Base-by-base conservation (phyloP, 139 green algal species). In the Pseudopediastrum boryanum region DNA sequence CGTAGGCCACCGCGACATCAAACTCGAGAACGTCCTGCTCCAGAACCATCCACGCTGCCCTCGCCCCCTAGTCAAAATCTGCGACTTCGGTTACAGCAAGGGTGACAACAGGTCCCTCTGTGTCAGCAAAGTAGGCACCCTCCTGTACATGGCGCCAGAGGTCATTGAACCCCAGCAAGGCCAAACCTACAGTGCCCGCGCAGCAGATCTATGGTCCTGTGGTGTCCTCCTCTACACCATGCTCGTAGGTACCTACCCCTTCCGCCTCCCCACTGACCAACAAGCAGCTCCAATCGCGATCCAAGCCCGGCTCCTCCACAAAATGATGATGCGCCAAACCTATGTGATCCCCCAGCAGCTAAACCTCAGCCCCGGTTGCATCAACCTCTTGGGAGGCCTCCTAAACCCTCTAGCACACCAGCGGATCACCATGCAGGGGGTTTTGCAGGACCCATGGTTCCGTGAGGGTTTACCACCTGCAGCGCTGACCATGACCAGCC, bases 21-120 rank as follows among this genome's bases (percentile, higher is more conserved):
- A 98, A 86, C 89, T 98, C 7, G 96, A 99, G 82, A 99, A 99
- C 87, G 95, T 94, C 23, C 85, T 99, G 52, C 87, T 99, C 70
- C 93, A 99, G 67, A 80, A 76, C 83, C 85, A 51, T 83, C 70
- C 90, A 43, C n/a, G 90, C 35, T 89, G 87, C 67, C 92, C 90
- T 2, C 90, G 88, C 39, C 92, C 93, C 12, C 81, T 96, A 29
- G 81, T 99, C 25, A 99, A 99, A 64, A 97, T 98, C 78, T 97
- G 94, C 75, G 94, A 98, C 77, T 98, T 97, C 85, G 94, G 94
- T 4, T 96, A 94, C 83, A 86, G 64, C 33, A 93, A 94, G 81
- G 80, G 88, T 65, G 93, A 94, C 63, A 86, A 94, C 46, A 83
- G 95, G 80, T 91, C 83, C 7, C 71, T 90, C 5, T 85, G 91